Conservation (phyloP, 2,329 filamentous ascomycete genomes). For the Penicillium sp. region DNA sequence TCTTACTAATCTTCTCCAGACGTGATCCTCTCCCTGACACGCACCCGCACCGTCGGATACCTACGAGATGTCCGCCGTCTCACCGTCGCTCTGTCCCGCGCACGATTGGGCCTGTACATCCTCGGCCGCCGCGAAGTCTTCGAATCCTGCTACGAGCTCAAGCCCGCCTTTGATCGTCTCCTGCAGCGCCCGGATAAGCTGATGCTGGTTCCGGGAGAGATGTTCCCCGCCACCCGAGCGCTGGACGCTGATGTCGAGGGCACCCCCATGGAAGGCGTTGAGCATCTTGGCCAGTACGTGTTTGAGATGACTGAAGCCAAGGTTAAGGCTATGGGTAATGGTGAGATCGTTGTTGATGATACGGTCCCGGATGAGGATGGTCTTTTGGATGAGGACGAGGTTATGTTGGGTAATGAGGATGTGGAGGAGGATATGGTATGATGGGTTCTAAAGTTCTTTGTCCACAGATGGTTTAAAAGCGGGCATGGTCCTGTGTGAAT, state of each 20-base stretch:
- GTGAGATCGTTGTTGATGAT: slow-evolving; percentile 36
- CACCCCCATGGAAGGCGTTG: slow-evolving; percentile 81
- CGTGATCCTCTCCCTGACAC: slow-evolving; percentile 85
- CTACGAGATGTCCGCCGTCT: slow-evolving; percentile 87
- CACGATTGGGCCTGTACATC: slow-evolving; percentile 85
- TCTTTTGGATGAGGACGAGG: slow-evolving; percentile 34
- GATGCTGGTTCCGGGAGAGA: slow-evolving; percentile 74
- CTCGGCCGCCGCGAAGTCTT: slow-evolving; percentile 85
- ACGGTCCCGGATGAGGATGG: slow-evolving; percentile 28
- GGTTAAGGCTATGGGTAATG: slow-evolving; percentile 53
- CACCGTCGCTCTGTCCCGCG: slow-evolving; percentile 89
- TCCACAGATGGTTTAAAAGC: slow-evolving; percentile 4
- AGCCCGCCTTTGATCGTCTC: slow-evolving; percentile 76
- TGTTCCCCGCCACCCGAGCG: slow-evolving; percentile 66
- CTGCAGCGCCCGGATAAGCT: slow-evolving; percentile 76
- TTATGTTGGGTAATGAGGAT: slow-evolving; percentile 33
- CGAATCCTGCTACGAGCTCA: slow-evolving; percentile 80
- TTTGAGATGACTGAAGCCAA: slow-evolving; percentile 87
- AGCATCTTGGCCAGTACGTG: slow-evolving; percentile 94
- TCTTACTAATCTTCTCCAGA: slow-evolving; percentile 50
- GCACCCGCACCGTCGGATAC: slow-evolving; percentile 85
- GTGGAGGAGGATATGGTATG: slow-evolving; percentile 36
- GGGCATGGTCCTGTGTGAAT: slow-evolving; percentile 1
- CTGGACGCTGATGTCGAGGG: slow-evolving; percentile 47
- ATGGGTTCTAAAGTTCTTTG: slow-evolving; percentile 12